These are phyloP conservation scores for Ceratonia siliqua DNA, from an alignment of 306 rosid species.

Conservation along the genomic window DNA sequence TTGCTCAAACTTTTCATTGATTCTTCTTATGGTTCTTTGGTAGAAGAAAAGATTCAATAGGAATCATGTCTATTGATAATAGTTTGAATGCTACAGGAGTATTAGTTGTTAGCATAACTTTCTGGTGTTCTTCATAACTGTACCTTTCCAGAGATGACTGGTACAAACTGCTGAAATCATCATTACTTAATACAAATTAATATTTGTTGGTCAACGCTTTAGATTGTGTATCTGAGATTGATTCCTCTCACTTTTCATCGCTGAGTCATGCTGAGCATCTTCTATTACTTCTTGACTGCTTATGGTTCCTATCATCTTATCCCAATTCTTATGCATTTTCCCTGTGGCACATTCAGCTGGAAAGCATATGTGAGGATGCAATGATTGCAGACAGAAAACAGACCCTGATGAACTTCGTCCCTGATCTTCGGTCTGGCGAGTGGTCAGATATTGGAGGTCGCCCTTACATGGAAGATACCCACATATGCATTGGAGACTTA, in stretches of 20 bases:
- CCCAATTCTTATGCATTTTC: not conserved
- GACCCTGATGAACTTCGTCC: conserved; percentile 50
- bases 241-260: conserved; percentile 1
- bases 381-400: conserved; percentile 63
- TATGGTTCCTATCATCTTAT: conserved; percentile 15
- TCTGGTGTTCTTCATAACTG: not conserved
- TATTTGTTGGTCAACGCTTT: not conserved
- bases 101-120: conserved; percentile 2
- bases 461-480: conserved; percentile 85
- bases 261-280: conserved; percentile 15
- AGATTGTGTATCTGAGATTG: not conserved
- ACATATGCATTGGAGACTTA: conserved; percentile 80
- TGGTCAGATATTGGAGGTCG: conserved; percentile 92
- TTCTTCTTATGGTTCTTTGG: conserved; percentile 20
- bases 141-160: not conserved
- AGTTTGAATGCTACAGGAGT: not conserved
- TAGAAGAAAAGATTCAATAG: conserved; percentile 3
- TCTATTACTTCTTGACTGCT: not conserved
- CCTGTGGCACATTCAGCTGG: conserved; percentile 54
- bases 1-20: not conserved
- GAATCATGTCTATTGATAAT: not conserved
- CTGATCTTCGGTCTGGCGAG: conserved; percentile 83
- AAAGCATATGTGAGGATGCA: conserved; percentile 84
- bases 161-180: conserved; percentile 5
- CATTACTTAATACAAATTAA: not conserved